Evolutionary conservation across 106 monocot species (phyloP).

Genomic region (Amphibolis antarctica): DNA sequence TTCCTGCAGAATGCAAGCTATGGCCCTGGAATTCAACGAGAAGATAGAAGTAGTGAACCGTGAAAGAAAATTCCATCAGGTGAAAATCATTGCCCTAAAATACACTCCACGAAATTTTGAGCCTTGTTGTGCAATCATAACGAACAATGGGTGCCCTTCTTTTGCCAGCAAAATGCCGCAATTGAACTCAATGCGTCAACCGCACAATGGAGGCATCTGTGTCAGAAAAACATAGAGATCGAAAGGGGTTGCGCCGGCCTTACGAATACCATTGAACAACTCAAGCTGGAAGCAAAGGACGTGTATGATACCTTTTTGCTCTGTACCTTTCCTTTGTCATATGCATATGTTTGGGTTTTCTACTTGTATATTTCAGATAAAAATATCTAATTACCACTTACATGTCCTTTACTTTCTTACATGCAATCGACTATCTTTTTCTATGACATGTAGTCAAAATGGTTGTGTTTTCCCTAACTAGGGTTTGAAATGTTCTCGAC

Average conservation of each 20-base stretch:
- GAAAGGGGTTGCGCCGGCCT: slow-evolving; percentile 59
- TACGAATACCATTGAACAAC: slow-evolving; percentile 47
- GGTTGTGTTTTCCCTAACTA: no score
- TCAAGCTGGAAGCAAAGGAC: slow-evolving; percentile 53
- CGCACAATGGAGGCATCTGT: slow-evolving; percentile 79
- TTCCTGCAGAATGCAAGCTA: slow-evolving; percentile 56
- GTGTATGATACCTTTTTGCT: slow-evolving; percentile 16
- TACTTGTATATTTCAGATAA: no score
- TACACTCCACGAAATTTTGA: neutral
- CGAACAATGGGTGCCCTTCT: neutral
- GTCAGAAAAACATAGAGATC: slow-evolving; percentile 84
- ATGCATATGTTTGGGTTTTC: no score
- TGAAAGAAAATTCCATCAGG: slow-evolving; percentile 95
- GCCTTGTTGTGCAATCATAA: neutral
- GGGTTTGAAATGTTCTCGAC: no score
- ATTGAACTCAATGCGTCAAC: slow-evolving; percentile 48
- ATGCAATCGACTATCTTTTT: no score
- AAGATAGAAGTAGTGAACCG: slow-evolving; percentile 78
- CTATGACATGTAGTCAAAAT: no score
- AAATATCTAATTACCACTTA: no score
- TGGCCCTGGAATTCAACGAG: slow-evolving; percentile 57
- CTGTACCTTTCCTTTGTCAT: neutral
- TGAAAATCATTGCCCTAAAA: slow-evolving; percentile 6
- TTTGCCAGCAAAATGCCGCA: slow-evolving; percentile 76
- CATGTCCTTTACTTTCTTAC: no score